These are phyloP conservation scores for Chenopodium quinoa DNA, from an alignment of 148 eudicot genomes.

Conservation along the genomic window DNA sequence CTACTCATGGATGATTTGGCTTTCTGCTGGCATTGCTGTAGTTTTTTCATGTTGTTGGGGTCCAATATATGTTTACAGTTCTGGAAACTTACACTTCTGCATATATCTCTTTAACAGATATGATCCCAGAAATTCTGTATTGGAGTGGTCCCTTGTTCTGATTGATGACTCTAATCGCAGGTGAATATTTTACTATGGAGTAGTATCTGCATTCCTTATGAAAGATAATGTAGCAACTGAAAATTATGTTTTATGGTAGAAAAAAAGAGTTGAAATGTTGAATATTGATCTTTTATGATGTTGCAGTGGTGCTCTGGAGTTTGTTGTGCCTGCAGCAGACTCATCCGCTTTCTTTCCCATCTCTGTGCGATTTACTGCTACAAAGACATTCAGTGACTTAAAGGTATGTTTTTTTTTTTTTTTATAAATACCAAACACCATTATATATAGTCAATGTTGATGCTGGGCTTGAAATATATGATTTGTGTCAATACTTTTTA, in stretches of 20 bases:
- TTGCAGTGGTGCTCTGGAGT: conserved; percentile 93
- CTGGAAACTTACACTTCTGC: background rate
- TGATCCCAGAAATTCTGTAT: conserved; percentile 77
- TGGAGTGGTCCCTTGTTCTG: conserved; percentile 92
- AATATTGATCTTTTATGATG: background rate
- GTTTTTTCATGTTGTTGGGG: background rate
- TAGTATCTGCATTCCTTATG: background rate
- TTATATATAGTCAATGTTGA: background rate
- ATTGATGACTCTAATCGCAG: conserved; percentile 91
- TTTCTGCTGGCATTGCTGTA: background rate
- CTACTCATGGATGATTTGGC: background rate
- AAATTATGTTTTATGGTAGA: background rate
- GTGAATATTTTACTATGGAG: conserved; percentile 33
- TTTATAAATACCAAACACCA: background rate
- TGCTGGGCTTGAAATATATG: background rate
- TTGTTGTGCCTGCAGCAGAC: conserved; percentile 87
- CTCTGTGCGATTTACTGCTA: conserved; percentile 77
- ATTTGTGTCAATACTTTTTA: background rate
- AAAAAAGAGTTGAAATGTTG: background rate
- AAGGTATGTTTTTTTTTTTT: conserved; percentile 45
- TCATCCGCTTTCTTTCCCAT: conserved; percentile 87
- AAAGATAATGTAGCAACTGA: background rate
- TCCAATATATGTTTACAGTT: background rate
- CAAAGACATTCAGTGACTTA: conserved; percentile 78
- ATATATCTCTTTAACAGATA: conserved; percentile 45